Percentiles rank a stretch among this genome's conserved stretches.
phyloP scores from a whole-genome alignment of 805 yeast genomes.

The Priceomyces melissophilus region DNA sequence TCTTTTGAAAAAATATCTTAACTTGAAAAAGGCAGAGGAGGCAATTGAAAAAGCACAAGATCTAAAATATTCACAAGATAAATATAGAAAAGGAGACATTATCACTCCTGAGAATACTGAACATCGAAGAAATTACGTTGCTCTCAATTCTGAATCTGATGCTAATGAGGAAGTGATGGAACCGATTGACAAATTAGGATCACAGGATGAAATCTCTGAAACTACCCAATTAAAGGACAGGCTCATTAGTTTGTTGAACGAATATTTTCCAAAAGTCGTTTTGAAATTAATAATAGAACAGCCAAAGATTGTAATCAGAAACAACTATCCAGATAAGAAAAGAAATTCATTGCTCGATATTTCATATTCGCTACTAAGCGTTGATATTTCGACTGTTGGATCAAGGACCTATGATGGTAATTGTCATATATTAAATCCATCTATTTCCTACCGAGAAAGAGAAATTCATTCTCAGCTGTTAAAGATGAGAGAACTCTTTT shows the following conservation, averaged over 20 bases:
- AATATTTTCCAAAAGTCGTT: constrained; percentile 31
- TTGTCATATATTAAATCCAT: constrained; percentile 34
- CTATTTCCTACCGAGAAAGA: constrained; percentile 27
- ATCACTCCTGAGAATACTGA: too few relatives aligned
- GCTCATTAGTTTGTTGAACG: constrained; percentile 22
- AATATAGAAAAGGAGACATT: neutral
- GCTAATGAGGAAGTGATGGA: constrained; percentile 1
- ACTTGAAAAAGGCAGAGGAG: constrained; percentile 13
- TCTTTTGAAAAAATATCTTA: constrained; percentile 24
- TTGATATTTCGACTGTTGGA: constrained; percentile 29
- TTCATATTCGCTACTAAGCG: constrained; percentile 32
- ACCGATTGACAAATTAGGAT: constrained; percentile 3
- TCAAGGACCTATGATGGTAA: constrained; percentile 30
- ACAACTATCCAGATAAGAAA: constrained; percentile 5
- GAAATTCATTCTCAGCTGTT: neutral
- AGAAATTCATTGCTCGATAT: constrained; percentile 21
- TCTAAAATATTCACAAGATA: neutral
- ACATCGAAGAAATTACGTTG: neutral
- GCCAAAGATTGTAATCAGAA: constrained; percentile 25
- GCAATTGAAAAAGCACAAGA: neutral
- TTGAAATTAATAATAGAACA: constrained; percentile 29
- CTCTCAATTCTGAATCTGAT: constrained; percentile 2
- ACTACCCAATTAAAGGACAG: constrained; percentile 7
- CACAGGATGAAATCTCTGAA: neutral
- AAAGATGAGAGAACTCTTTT: constrained; percentile 4